Evolutionary conservation across 202 grass and related monocot species (phyloP).

Genomic region (Musa balbisiana): DNA sequence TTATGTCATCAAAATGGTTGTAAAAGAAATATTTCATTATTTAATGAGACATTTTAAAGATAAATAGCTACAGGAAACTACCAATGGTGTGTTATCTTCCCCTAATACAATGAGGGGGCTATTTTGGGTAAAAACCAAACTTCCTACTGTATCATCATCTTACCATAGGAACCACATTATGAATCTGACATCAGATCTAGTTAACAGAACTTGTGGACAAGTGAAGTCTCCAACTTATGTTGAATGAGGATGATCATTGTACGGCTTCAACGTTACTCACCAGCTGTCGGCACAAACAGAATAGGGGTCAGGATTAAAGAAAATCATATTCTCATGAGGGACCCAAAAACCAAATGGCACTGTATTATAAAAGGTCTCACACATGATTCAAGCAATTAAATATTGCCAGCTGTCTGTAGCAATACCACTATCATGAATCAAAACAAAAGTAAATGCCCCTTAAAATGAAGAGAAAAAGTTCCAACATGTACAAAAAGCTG

Average conservation of each 20-base stretch:
- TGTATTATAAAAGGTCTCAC: not conserved
- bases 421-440: not conserved
- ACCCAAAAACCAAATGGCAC: not conserved
- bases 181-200: no score
- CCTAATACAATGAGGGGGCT: no score
- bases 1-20: no score
- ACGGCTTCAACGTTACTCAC: slow-evolving; percentile 48
- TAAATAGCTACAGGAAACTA: no score
- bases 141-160: no score
- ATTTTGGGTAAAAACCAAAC: no score
- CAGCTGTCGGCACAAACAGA: slow-evolving; percentile 38
- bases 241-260: slow-evolving; percentile 32
- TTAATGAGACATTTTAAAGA: no score
- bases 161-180: no score
- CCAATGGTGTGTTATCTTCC: no score
- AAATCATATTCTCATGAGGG: not conserved
- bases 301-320: not conserved
- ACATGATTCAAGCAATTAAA: not conserved
- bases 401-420: not conserved
- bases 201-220: no score
- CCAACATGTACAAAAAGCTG: not conserved
- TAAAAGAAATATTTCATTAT: no score
- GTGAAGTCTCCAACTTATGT: not conserved
- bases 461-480: not conserved
- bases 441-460: no score